A percentile compares a stretch with the other conserved stretches of the same genome.
These are phyloP conservation scores for Canavalia ensiformis DNA, from an alignment of 306 rosid genomes.

Conservation along the genomic window DNA sequence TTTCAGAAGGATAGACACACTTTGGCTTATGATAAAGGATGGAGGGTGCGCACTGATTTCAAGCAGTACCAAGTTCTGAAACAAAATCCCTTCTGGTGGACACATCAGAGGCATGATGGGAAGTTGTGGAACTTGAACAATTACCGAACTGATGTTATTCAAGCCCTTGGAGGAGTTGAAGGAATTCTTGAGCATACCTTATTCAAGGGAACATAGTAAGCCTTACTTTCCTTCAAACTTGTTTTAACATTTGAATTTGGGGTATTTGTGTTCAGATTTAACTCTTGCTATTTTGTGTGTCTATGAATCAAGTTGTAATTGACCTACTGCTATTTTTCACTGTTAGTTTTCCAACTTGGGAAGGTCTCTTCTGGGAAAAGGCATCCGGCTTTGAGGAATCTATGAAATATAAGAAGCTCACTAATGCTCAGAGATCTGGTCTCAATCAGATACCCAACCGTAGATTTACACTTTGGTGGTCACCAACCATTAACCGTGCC, in stretches of 20 bases:
- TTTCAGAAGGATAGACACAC: slow-evolving; percentile 99
- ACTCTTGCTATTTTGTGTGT: slow-evolving; percentile 8
- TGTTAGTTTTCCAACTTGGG: slow-evolving; percentile 94
- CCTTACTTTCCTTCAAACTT: slow-evolving; percentile 22
- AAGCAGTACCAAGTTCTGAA: slow-evolving; percentile 98
- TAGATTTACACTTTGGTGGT: slow-evolving; percentile 99
- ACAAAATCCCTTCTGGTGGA: slow-evolving; percentile 99
- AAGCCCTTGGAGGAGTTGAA: slow-evolving; percentile 99
- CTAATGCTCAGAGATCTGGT: slow-evolving; percentile 99
- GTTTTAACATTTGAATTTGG: not conserved
- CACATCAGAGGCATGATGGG: slow-evolving; percentile 99
- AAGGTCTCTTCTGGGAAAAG: slow-evolving; percentile 99
- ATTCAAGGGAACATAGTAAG: slow-evolving; percentile 99
- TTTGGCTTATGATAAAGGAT: slow-evolving; percentile 98
- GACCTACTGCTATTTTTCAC: slow-evolving; percentile 41
- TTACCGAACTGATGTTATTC: slow-evolving; percentile 98
- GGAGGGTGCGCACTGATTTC: slow-evolving; percentile 99
- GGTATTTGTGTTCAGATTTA: not conserved
- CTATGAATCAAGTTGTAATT: slow-evolving; percentile 6
- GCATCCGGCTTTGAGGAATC: slow-evolving; percentile 99
- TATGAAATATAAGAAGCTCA: slow-evolving; percentile 98
- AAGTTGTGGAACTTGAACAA: slow-evolving; percentile 97
- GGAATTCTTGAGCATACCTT: slow-evolving; percentile 98
- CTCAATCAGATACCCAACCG: slow-evolving; percentile 99
- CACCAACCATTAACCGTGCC: slow-evolving; percentile 98